Conservation (phyloP, 176 grass and related monocot genomes). For the Hordeum marinum region DNA sequence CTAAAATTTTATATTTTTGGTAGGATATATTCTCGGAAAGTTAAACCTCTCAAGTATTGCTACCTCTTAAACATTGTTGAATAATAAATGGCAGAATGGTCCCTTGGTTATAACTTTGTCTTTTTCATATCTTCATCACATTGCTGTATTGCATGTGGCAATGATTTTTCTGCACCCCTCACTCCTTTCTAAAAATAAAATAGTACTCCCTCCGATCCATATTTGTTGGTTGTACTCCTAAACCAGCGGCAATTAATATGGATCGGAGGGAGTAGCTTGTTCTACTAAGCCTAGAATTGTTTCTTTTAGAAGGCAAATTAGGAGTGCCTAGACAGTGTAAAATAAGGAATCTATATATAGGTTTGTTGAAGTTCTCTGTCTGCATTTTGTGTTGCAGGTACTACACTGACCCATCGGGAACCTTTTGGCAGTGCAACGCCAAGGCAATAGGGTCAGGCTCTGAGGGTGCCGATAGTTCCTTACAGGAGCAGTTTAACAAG, state of each 20-base stretch:
- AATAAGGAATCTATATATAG: neutral
- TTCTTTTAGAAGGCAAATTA: neutral
- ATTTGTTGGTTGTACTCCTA: too few species aligned
- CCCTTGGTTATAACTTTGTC: neutral
- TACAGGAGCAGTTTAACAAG: conserved; percentile 96
- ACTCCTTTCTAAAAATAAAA: neutral
- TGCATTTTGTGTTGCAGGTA: conserved; percentile 44
- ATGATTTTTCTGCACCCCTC: neutral
- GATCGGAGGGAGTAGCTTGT: neutral
- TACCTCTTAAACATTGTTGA: neutral
- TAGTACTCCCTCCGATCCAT: too few species aligned
- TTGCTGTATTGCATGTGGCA: neutral
- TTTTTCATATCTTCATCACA: neutral
- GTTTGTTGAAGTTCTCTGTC: neutral
- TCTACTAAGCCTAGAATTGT: neutral
- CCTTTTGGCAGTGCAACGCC: conserved; percentile 93
- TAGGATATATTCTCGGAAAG: neutral
- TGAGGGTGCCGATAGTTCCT: conserved; percentile 94
- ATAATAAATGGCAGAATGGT: neutral
- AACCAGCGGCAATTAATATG: too few species aligned
- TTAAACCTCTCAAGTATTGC: neutral
- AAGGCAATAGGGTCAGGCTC: conserved; percentile 97
- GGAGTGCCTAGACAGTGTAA: neutral
- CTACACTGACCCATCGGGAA: conserved; percentile 93
- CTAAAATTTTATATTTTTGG: neutral